phyloP scores from a whole-genome alignment of 2,329 filamentous ascomycete genomes.

The Anthostomella pinea region DNA sequence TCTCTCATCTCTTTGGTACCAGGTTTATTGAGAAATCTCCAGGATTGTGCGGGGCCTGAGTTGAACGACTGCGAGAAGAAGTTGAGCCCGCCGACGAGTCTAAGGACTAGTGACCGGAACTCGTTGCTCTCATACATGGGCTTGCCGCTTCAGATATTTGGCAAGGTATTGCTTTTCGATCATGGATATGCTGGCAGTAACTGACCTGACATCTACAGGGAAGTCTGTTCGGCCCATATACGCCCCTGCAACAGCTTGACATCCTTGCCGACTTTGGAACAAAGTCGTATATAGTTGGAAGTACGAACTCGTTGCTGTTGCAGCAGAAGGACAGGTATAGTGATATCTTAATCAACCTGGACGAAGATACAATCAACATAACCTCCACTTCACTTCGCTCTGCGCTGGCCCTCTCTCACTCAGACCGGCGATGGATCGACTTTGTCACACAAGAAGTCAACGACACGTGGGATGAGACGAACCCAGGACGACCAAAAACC shows the following conservation, averaged over 20 bases:
- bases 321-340: slow-evolving; percentile 96
- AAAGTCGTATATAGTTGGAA: slow-evolving; percentile 96
- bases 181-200: no score
- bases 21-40: slow-evolving; percentile 83
- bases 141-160: slow-evolving; percentile 89
- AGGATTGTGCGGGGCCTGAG: slow-evolving; percentile 93
- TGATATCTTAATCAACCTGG: slow-evolving; percentile 93
- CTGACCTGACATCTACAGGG: slow-evolving; percentile 58
- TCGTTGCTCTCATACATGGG: slow-evolving; percentile 94
- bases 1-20: slow-evolving; percentile 94
- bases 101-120: slow-evolving; percentile 86
- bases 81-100: slow-evolving; percentile 72
- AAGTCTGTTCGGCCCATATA: slow-evolving; percentile 94
- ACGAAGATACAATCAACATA: slow-evolving; percentile 82
- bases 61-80: slow-evolving; percentile 79
- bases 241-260: slow-evolving; percentile 91
- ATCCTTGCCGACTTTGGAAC: slow-evolving; percentile 89
- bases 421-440: slow-evolving; percentile 95
- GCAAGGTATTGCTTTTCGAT: slow-evolving; percentile 66
- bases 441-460: slow-evolving; percentile 89
- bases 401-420: slow-evolving; percentile 75
- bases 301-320: slow-evolving; percentile 88
- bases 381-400: slow-evolving; percentile 73
- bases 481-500: slow-evolving; percentile 86
- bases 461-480: slow-evolving; percentile 93